phyloP scores from a whole-genome alignment of 73 alveolate genomes.

The Uronychia setigera region DNA sequence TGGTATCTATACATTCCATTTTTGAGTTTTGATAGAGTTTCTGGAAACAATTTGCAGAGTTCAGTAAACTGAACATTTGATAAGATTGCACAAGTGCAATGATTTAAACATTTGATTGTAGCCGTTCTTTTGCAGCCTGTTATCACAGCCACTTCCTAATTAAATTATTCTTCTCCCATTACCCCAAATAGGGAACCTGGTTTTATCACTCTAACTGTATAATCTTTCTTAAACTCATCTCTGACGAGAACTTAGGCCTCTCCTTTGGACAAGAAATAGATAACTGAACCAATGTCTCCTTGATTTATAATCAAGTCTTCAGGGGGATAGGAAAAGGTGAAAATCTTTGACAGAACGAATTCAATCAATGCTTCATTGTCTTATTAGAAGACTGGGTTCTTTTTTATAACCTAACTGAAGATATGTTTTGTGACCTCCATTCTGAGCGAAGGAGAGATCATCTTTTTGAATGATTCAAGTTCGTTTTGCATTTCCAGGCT shows the following conservation, averaged over 20 bases:
- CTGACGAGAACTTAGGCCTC: conserved; percentile 51
- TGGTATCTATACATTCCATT: conserved; percentile 31
- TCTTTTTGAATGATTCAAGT: background rate
- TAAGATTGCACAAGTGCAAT: conserved; percentile 72
- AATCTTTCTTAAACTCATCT: conserved; percentile 44
- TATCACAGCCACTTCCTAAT: conserved; percentile 90
- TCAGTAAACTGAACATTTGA: background rate
- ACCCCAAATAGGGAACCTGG: conserved; percentile 97
- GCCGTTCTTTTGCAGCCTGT: conserved; percentile 93
- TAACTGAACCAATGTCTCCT: conserved; percentile 12
- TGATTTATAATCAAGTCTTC: conserved; percentile 51
- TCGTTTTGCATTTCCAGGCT: conserved; percentile 4
- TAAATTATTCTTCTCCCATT: no score
- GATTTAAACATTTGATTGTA: conserved; percentile 81
- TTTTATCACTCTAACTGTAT: conserved; percentile 68
- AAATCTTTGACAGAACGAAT: conserved; percentile 30
- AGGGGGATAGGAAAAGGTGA: conserved; percentile 33
- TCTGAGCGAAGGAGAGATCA: conserved; percentile 28
- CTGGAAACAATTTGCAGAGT: conserved; percentile 37
- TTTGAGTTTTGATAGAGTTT: conserved; percentile 20
- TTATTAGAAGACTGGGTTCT: conserved; percentile 40
- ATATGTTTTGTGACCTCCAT: conserved; percentile 48
- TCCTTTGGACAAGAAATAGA: conserved; percentile 69
- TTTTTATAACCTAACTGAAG: conserved; percentile 34
- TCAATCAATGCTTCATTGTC: conserved; percentile 41